Percentiles rank a stretch among this genome's conserved stretches.
Conservation (phyloP, 73 alveolate species). For the Paramecium sonneborni region DNA sequence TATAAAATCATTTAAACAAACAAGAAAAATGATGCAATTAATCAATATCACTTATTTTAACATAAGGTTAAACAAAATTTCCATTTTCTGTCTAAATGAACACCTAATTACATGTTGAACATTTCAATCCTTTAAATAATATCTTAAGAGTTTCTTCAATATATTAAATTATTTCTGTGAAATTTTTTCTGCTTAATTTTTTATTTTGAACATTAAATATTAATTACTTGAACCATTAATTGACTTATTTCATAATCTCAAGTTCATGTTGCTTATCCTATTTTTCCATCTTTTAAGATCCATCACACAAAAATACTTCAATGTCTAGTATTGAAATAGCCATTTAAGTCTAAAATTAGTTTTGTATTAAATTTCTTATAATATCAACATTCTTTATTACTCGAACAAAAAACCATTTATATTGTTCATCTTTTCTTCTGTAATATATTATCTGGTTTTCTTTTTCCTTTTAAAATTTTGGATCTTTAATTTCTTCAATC, state of each 20-base stretch:
- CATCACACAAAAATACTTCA: conserved; percentile 24
- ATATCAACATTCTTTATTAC: neutral
- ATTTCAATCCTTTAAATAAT: neutral
- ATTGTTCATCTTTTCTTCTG: neutral
- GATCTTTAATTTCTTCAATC: conserved; percentile 7
- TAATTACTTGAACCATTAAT: neutral
- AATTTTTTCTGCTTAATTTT: neutral
- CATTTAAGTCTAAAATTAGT: no score
- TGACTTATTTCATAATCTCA: neutral
- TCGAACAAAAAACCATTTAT: neutral
- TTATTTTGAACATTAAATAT: neutral
- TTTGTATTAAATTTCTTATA: neutral
- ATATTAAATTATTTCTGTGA: neutral
- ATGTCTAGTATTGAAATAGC: neutral
- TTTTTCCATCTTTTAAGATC: neutral
- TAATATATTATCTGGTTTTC: neutral
- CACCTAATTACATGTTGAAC: neutral
- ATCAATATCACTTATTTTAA: neutral
- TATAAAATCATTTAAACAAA: neutral
- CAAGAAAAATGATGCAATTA: conserved; percentile 10
- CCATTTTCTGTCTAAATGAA: neutral
- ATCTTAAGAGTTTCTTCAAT: neutral
- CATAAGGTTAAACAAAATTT: neutral
- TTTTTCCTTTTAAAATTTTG: neutral
- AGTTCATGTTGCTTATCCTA: neutral